These are phyloP conservation scores for Emmonsia crescens DNA, from an alignment of 2,329 filamentous ascomycete species.

Conservation along the genomic window DNA sequence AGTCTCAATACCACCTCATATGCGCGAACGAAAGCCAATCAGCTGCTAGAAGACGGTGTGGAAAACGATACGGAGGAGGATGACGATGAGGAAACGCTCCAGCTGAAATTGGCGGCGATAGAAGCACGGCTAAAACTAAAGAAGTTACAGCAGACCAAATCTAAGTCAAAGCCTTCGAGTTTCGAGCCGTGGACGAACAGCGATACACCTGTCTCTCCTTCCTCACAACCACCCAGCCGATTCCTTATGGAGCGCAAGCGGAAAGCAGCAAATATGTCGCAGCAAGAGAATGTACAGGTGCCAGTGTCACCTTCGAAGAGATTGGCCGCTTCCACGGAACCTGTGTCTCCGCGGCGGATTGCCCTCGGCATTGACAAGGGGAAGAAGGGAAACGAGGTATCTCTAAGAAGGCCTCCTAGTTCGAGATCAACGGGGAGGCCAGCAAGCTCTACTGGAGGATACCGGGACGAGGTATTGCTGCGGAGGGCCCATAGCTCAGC, in stretches of 20 bases:
- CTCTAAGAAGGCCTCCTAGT: constrained; percentile 57
- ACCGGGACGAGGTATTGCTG: constrained; percentile 19
- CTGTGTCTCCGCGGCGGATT: constrained; percentile 67
- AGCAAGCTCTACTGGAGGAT: constrained; percentile 19
- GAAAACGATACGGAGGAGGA: constrained; percentile 46
- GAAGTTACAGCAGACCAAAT: constrained; percentile 58
- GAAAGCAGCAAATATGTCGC: constrained; percentile 12
- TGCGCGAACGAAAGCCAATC: constrained; percentile 9
- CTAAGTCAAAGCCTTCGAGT: constrained; percentile 30
- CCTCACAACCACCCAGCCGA: constrained; percentile 15
- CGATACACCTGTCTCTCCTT: constrained; percentile 14
- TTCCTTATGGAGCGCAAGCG: constrained; percentile 13
- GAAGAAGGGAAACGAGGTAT: constrained; percentile 67
- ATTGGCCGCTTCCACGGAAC: constrained; percentile 39
- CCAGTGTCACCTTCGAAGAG: constrained; percentile 58
- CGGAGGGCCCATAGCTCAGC: constrained; percentile 14
- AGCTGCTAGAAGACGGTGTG: constrained; percentile 15
- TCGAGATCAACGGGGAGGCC: constrained; percentile 21
- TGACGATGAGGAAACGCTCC: constrained; percentile 78
- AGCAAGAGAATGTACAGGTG: constrained; percentile 51
- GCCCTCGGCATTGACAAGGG: constrained; percentile 85
- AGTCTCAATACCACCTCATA: constrained; percentile 2
- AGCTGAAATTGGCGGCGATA: constrained; percentile 78
- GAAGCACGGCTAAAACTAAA: constrained; percentile 81
- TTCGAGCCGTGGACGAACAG: constrained; percentile 18